A percentile compares a stretch with the other conserved stretches of the same genome.
phyloP scores from a whole-genome alignment of 106 monocot genomes.

The Chionographis japonica region DNA sequence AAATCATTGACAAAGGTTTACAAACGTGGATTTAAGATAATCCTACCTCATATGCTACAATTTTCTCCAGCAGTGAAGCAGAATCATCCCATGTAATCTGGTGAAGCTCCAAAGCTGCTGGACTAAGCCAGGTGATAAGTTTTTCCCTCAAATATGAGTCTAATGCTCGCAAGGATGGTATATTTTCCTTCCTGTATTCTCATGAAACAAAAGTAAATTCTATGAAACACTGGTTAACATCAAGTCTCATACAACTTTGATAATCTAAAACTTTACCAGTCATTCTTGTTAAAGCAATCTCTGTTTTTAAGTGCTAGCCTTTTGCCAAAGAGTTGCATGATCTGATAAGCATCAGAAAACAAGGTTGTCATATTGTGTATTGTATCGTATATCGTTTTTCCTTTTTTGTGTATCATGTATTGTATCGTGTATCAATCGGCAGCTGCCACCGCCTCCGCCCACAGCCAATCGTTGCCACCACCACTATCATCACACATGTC shows the following conservation, averaged over 20 bases:
- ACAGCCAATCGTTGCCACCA: too few relatives aligned
- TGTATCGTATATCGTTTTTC: too few relatives aligned
- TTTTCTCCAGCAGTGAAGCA: slow-evolving; percentile 85
- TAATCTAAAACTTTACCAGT: too few relatives aligned
- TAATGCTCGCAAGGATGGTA: slow-evolving; percentile 56
- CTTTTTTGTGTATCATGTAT: too few relatives aligned
- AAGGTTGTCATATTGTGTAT: too few relatives aligned
- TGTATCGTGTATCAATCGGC: too few relatives aligned
- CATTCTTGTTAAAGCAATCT: too few relatives aligned
- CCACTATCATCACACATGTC: too few relatives aligned
- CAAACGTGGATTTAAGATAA: neutral
- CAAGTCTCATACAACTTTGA: neutral
- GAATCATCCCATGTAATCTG: slow-evolving; percentile 92
- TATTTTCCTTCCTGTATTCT: slow-evolving; percentile 51
- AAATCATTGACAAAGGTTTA: too few relatives aligned
- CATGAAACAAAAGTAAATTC: neutral
- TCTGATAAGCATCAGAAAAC: too few relatives aligned
- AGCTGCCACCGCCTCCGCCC: too few relatives aligned
- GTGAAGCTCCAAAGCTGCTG: slow-evolving; percentile 78
- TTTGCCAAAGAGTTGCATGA: neutral
- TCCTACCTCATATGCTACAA: slow-evolving; percentile 83
- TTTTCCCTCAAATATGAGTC: slow-evolving; percentile 79
- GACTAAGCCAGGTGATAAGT: slow-evolving; percentile 81
- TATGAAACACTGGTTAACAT: neutral
- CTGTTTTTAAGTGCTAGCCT: too few relatives aligned